Base-by-base conservation (phyloP, 306 rosid species). In the Sindora glabra region DNA sequence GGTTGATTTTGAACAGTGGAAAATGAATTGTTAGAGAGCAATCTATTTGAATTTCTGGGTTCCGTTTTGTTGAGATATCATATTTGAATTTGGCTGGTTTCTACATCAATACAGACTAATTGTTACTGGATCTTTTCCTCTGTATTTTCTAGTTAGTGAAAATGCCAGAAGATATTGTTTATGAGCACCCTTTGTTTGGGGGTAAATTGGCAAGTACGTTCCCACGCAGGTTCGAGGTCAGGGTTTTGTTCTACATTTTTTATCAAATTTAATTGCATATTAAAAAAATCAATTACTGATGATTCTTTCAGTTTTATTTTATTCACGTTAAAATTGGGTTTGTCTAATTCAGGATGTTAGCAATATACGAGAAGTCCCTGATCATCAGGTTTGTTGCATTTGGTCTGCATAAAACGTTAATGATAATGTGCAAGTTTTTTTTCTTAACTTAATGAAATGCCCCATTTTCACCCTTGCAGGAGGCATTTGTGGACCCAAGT, bases 191-290 rank as follows among this genome's bases (percentile, higher is more conserved):
- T 15, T 65, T 94, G 74, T 82, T 72, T 73, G 97, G 87, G 27
- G 94, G 86, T 12, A 82, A 89, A 24, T 49, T 92, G 33, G 68
- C 80, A 60, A 73, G 85, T 81, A 56, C 76, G 24, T 82, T 89
- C 53, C 90, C 99, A 33, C 62, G 41, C 8, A 66, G 97, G 30
- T 89, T 86, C 42, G 83, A 81, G 99, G 99, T 88, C 65, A 38
- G 52, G 21, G 1, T 1, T 68, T 48, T 16, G 12, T 30, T 48
- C 22, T 16, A 13, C 1, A 12, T 5, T 17, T 38, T 49, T 14
- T 30, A 42, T 13, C 52, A 24, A 23, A 14, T 39, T 14, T 68
- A 3, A 6, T 15, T 10, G 1, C 6, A 21, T 23, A 10, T 8
- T 3, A 11, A 3, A 14, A 14, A 24, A n/a, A n/a, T n/a, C n/a